Base-by-base conservation (phyloP, 208 protist genomes). In the Wallacemonas sp. region DNA sequence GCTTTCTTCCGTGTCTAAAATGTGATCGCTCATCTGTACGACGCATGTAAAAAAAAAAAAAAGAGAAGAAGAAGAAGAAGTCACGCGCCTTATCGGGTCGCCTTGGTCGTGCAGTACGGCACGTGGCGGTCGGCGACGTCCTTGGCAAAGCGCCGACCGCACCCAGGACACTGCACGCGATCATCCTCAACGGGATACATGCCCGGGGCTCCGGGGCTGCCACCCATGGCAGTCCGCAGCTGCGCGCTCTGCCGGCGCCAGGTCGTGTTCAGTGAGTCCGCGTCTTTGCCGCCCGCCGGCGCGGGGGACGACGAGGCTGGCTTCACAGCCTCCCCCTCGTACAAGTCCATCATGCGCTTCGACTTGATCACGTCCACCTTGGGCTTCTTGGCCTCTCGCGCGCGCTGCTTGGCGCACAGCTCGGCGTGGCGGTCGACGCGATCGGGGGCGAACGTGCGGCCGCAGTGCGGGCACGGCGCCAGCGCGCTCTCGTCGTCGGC, bases 401-500 rank as follows among this genome's bases (percentile, higher is more conserved):
- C 65, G 14, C 65, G 57, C 44, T 71, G 64, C 33, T 70, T 64
- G n/a, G 72, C 62, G 61, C 89, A 95, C 1, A 83, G 74, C 7
- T 44, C 63, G 2, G 78, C 74, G 57, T 95, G 89, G 18, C 82
- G 76, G 12, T 79, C 71, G 36, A 91, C 71, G 0, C 82, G 79
- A 23, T 77, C 76, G 2, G 72, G 33, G 1, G 82, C 81, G 59
- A 92, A 95, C 12, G 72, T 84, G 52, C 89, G 83, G 46, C 84
- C 84, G 61, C 89, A 95, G 65, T 86, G 67, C 7, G 82, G 81
- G 61, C 89, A 95, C 22, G 81, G 77, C 67, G 66, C 73, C n/a
- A 92, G 72, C 55, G 36, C 26, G 31, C 83, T 66, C 16, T 86
- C 75, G 41, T 68, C 31, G 18, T n/a, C 55, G 12, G 49, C 70